Evolutionary conservation across 1,284 basidiomycete genomes (phyloP).

Genomic region (Marasmius fiardii): DNA sequence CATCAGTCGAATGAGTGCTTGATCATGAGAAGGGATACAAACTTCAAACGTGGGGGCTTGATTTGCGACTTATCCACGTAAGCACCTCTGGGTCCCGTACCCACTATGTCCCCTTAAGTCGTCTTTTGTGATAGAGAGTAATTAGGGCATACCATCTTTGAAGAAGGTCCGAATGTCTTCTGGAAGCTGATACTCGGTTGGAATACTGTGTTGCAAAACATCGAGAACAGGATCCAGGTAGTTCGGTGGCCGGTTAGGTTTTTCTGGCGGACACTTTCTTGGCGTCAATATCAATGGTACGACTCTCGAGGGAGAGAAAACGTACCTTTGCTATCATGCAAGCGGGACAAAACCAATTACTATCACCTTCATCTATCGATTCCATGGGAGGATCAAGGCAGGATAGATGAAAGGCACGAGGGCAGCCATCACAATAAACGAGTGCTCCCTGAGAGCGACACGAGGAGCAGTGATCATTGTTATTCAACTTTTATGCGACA

Average conservation of each 20-base stretch:
- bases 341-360: constrained; percentile 88
- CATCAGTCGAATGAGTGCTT: constrained; percentile 10
- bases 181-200: constrained; percentile 86
- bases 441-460: constrained; percentile 81
- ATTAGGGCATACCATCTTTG: constrained; percentile 66
- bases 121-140: constrained; percentile 11
- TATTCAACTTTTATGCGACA: constrained; percentile 51
- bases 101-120: constrained; percentile 45
- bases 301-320: constrained; percentile 16
- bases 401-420: constrained; percentile 92
- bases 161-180: constrained; percentile 86
- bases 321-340: constrained; percentile 69
- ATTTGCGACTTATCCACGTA: constrained; percentile 78
- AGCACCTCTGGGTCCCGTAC: constrained; percentile 67
- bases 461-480: constrained; percentile 93
- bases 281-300: constrained; percentile 10
- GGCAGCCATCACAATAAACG: constrained; percentile 97
- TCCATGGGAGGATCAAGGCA: constrained; percentile 96
- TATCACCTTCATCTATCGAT: constrained; percentile 81
- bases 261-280: constrained; percentile 60
- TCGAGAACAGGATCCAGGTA: constrained; percentile 70
- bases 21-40: constrained; percentile 29
- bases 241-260: constrained; percentile 48
- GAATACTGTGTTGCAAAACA: constrained; percentile 59
- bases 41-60: constrained; percentile 79